These are phyloP conservation scores for Alnus rubra DNA, from an alignment of 306 rosid genomes.

Conservation along the genomic window DNA sequence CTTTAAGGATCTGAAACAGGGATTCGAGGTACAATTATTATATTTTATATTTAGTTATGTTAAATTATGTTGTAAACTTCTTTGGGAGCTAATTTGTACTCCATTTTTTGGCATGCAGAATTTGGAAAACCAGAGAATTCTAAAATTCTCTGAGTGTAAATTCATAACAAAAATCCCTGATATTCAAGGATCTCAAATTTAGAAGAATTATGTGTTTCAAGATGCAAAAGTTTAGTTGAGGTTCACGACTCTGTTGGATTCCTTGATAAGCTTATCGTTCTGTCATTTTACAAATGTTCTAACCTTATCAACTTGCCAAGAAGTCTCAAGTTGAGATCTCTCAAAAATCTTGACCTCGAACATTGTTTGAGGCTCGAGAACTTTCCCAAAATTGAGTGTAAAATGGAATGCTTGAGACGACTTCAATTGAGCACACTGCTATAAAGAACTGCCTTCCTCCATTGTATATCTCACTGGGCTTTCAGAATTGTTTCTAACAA, in stretches of 20 bases:
- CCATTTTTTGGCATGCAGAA: not conserved
- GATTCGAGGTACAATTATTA: not conserved
- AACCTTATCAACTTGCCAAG: constrained; percentile 15
- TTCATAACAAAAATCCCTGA: not conserved
- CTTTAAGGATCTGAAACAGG: not conserved
- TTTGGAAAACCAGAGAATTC: not conserved
- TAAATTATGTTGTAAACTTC: not conserved
- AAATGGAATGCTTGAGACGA: not conserved
- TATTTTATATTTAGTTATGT: not conserved
- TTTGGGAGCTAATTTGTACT: not conserved
- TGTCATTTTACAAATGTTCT: not conserved
- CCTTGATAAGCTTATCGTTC: constrained; percentile 18
- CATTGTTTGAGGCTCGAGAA: not conserved
- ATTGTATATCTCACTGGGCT: not conserved
- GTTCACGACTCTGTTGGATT: constrained; percentile 26
- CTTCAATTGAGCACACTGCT: not conserved
- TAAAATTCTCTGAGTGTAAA: not conserved
- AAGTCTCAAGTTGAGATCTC: not conserved
- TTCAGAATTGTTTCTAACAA: not conserved
- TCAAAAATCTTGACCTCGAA: not conserved
- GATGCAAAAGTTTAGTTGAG: constrained; percentile 9
- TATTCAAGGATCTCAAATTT: constrained; percentile 19
- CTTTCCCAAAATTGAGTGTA: not conserved
- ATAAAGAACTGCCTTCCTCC: not conserved
- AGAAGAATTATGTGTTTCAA: constrained; percentile 25